phyloP scores from a whole-genome alignment of 2,329 filamentous ascomycete genomes.

The Clathrospora elynae region DNA sequence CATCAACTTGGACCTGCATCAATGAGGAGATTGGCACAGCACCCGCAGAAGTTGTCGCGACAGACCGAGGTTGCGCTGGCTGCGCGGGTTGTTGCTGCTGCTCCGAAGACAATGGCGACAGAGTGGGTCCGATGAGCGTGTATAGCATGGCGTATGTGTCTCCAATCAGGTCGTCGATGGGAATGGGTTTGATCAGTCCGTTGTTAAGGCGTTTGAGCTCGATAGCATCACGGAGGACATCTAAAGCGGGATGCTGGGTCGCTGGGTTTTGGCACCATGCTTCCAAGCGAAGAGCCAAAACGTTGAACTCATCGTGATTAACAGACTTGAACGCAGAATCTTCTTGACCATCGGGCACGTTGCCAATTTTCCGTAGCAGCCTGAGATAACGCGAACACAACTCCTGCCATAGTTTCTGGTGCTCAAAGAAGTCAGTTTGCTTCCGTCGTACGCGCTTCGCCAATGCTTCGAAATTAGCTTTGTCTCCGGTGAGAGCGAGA shows the following conservation, averaged over 20 bases:
- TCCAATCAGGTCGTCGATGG: conserved; percentile 91
- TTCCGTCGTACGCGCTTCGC: conserved; percentile 81
- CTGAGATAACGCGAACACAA: conserved; percentile 63
- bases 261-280: conserved; percentile 60
- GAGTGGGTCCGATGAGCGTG: conserved; percentile 64
- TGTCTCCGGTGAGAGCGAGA: conserved; percentile 75
- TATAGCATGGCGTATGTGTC: conserved; percentile 86
- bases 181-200: conserved; percentile 79
- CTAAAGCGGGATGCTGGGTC: conserved; percentile 58
- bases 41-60: conserved; percentile 11
- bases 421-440: conserved; percentile 72
- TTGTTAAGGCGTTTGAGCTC: conserved; percentile 82
- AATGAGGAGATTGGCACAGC: conserved; percentile 38
- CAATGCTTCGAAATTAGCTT: conserved; percentile 75
- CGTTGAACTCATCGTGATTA: conserved; percentile 67
- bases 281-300: conserved; percentile 64
- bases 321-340: conserved; percentile 68
- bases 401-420: conserved; percentile 66
- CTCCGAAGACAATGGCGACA: conserved; percentile 58
- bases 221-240: conserved; percentile 68
- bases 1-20: conserved; percentile 43
- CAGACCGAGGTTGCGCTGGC: conserved; percentile 10
- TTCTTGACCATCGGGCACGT: conserved; percentile 65
- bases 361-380: conserved; percentile 62
- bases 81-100: conserved; percentile 30